Base-by-base conservation (phyloP, 495 filamentous ascomycete species). In the Podospora anserina region DNA sequence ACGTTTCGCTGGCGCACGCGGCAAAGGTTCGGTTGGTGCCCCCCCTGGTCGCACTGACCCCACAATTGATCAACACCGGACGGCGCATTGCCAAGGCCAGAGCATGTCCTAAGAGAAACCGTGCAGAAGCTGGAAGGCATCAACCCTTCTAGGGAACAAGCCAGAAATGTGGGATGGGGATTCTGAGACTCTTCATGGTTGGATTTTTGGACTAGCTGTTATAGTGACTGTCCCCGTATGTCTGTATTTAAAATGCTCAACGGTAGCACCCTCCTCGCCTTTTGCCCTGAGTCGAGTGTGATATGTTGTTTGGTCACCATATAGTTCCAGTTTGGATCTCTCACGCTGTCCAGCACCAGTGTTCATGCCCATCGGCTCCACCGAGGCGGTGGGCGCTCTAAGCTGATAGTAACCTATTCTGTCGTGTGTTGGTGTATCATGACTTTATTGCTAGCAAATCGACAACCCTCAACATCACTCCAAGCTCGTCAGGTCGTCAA, bases 401-500 rank as follows among this genome's bases (percentile, higher is more conserved):
- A 23, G 23, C 23, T 23, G 23, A 23, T 23, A 23, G 23, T 23
- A 23, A 23, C 23, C 23, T 1, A 23, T 23, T 0, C 39, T 49
- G 39, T 49, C 39, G 39, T 13, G 13, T 49, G 9, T 49, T 49
- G 39, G 15, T 49, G 39, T 49, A 49, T 49, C 39, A 49, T 49
- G 39, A 49, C 9, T 49, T 49, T 49, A 49, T 49, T 49, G 39
- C 39, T 49, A 49, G 39, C 39, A 49, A 49, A 49, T 16, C 7
- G 15, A 49, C 39, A 49, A 49, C 15, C 9, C 39, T 9, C 39
- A 49, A 49, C 56, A 18, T 80, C 72, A 87, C 69, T 87, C 85
- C 71, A 87, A 53, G 70, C 82, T 85, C 4, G 82, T 80, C 54
- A 85, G 68, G 65, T 86, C 83, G 55, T 82, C 76, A 32, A 83